Evolutionary conservation across 2,329 filamentous ascomycete species (phyloP).

Genomic region (Fusarium nanum): DNA sequence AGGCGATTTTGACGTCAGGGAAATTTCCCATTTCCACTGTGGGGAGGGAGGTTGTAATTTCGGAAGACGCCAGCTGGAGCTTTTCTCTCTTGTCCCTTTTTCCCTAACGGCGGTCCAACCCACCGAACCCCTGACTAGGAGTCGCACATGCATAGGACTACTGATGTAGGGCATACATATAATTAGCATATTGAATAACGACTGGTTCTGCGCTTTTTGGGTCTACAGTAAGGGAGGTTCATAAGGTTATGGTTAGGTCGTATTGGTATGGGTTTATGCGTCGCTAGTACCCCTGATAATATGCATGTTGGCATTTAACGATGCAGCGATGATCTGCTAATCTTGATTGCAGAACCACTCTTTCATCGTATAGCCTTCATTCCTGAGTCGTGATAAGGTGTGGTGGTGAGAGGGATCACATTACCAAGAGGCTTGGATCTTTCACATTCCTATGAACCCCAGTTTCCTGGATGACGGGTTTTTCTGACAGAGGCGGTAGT

Average conservation of each 20-base stretch:
- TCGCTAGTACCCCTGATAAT: conserved; percentile 21
- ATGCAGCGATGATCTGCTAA: conserved; percentile 5
- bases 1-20: conserved; percentile 40
- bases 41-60: conserved; percentile 43
- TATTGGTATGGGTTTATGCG: conserved; percentile 16
- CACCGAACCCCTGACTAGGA: conserved; percentile 34
- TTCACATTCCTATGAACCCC: conserved; percentile 26
- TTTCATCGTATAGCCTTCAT: conserved; percentile 9
- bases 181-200: conserved; percentile 10
- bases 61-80: conserved; percentile 8
- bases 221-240: conserved; percentile 12
- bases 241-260: conserved; percentile 4
- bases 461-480: conserved; percentile 19
- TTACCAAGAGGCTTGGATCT: conserved; percentile 4
- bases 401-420: conserved; percentile 4
- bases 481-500: not conserved
- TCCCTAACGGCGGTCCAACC: conserved; percentile 7
- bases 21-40: conserved; percentile 37
- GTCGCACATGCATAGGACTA: conserved; percentile 20
- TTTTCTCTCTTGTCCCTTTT: conserved; percentile 14
- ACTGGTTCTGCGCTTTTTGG: not conserved
- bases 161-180: conserved; percentile 25
- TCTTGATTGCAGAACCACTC: not conserved
- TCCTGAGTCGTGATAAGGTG: conserved; percentile 26
- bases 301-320: conserved; percentile 22